Evolutionary conservation across 83 land plant species (phyloP).

Genomic region (Larix sibirica): DNA sequence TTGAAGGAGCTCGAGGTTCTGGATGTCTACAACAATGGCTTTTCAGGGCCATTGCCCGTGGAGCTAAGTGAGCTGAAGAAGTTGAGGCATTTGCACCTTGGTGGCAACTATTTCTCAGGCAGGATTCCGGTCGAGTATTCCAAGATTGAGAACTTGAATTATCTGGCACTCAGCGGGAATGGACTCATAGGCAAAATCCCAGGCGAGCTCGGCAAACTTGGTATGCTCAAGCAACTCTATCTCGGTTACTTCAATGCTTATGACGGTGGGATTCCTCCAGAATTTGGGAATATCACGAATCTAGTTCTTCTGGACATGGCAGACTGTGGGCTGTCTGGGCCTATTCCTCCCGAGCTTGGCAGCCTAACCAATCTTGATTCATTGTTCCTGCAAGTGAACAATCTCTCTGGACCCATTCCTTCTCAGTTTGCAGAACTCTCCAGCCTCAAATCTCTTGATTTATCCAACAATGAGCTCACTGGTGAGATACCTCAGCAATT

Average conservation of each 20-base stretch:
- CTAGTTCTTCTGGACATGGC: constrained; percentile 52
- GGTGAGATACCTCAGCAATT: constrained; percentile 60
- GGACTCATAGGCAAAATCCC: constrained; percentile 20
- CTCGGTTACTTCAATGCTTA: constrained; percentile 40
- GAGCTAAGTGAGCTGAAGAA: constrained; percentile 33
- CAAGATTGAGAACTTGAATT: constrained; percentile 31
- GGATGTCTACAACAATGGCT: constrained; percentile 83
- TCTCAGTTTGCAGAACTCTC: constrained; percentile 53
- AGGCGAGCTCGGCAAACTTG: too few relatives aligned
- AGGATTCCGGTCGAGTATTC: constrained; percentile 64
- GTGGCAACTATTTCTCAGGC: constrained; percentile 77
- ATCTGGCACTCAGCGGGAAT: constrained; percentile 63
- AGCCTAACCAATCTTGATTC: constrained; percentile 46
- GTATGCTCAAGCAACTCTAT: constrained; percentile 49
- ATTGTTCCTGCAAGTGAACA: constrained; percentile 61
- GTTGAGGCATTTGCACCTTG: constrained; percentile 63
- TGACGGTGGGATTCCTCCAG: constrained; percentile 55
- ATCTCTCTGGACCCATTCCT: constrained; percentile 67
- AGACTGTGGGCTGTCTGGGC: constrained; percentile 55
- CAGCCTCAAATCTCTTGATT: constrained; percentile 54
- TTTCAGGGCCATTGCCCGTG: constrained; percentile 53
- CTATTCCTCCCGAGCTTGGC: constrained; percentile 64
- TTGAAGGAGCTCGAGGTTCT: constrained; percentile 43
- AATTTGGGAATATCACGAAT: constrained; percentile 59
- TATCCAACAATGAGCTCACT: constrained; percentile 62